Base-by-base conservation (phyloP, 192 early-diverging fungal genomes). In the Gigaspora rosea region DNA sequence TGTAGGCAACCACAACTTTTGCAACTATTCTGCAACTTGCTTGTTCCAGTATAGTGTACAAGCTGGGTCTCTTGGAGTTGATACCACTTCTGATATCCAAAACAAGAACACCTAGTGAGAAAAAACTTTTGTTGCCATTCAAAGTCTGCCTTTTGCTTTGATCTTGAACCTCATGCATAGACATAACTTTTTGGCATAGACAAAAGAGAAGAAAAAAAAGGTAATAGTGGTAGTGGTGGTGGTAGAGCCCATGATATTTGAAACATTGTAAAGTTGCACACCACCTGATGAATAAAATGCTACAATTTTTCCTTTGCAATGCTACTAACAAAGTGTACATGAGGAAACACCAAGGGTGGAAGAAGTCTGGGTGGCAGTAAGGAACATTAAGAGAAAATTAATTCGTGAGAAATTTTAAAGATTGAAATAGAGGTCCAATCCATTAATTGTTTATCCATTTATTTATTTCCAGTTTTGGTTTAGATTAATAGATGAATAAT, bases 11-110 rank as follows among this genome's bases (percentile, higher is more conserved):
- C 35, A 65, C 20, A 61, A 61, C 20, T 41, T 65, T 6, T 65
- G 63, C 7, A 5, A 41, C 36, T 41, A 41, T 41, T 41, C 5
- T 41, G 5, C 5, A 3, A 65, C 35, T 41, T 64, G 11, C 11
- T 64, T 64, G n/a, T 74, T 74, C 73, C 59, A 74, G n/a, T 74
- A 74, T n/a, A 33, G n/a, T 51, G 9, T 41, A 22, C 22, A 74
- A 74, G 33, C 58, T 36, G 35, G 73, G 18, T 49, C 58, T 48
- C 58, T 74, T 74, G 58, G 62, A 63, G 61, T 63, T 74, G 58
- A 74, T 74, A 58, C 8, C 16, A 61, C 7, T 59, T 33, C 58
- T 41, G 18, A 74, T 62, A 10, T 73, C 71, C 58, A 54, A 73
- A 36, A 73, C 41, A 22, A 74, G 73, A 54, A 59, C 7, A 58